A percentile compares a stretch with the other conserved stretches of the same genome.
Evolutionary conservation across 805 yeast species (phyloP).

Genomic region (Candida rishiriensis): DNA sequence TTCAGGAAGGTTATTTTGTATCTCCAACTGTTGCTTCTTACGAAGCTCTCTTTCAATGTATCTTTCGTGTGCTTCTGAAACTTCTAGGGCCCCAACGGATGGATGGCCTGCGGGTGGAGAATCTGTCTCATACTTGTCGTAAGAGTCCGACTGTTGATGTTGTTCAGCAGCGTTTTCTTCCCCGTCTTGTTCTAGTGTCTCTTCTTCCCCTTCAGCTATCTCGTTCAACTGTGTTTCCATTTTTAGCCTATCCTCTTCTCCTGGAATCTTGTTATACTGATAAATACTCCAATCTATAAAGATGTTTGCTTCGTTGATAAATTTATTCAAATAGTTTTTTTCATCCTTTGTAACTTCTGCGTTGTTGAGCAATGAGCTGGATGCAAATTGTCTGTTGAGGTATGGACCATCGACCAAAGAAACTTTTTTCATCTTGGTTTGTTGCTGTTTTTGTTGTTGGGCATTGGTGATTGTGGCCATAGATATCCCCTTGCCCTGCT

Average conservation of each 20-base stretch:
- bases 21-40: constrained; percentile 11
- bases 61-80: constrained; percentile 26
- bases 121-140: constrained; percentile 2
- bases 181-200: not conserved
- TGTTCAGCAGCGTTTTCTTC: constrained; percentile 6
- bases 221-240: constrained; percentile 4
- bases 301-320: constrained; percentile 44
- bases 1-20: constrained; percentile 54
- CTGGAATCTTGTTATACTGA: constrained; percentile 53
- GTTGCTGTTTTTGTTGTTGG: too few species aligned
- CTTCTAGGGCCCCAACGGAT: constrained; percentile 1
- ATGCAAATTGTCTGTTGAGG: constrained; percentile 14
- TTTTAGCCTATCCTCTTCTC: constrained; percentile 31
- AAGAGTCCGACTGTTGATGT: not conserved
- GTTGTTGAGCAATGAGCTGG: constrained; percentile 4
- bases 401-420: constrained; percentile 14
- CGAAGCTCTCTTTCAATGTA: constrained; percentile 21
- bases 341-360: constrained; percentile 6
- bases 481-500: too few species aligned
- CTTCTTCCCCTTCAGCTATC: constrained; percentile 1
- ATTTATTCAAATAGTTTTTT: constrained; percentile 22
- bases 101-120: not conserved
- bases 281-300: constrained; percentile 59
- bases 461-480: too few species aligned
- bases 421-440: too few species aligned